phyloP scores from a whole-genome alignment of 2,329 filamentous ascomycete genomes.

The Trichophyton equinum region DNA sequence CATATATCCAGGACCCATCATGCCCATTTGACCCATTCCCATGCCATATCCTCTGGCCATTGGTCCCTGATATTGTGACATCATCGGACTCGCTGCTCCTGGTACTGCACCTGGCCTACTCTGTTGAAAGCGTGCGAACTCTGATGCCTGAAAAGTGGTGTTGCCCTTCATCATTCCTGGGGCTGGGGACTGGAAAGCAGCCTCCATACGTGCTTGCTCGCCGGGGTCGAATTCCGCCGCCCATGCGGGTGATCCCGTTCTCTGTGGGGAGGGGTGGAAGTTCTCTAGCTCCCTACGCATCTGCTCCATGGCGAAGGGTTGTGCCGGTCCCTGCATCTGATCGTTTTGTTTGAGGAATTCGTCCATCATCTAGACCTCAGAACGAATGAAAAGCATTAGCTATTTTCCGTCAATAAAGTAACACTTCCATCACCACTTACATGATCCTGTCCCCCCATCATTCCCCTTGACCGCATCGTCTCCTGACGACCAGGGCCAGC shows the following conservation, averaged over 20 bases:
- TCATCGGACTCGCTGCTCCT: constrained; percentile 47
- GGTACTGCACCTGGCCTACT: constrained; percentile 43
- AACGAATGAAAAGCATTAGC: constrained; percentile 2
- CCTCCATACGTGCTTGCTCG: constrained; percentile 57
- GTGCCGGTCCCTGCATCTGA: constrained; percentile 43
- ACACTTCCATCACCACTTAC: constrained; percentile 27
- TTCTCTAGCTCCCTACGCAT: constrained; percentile 51
- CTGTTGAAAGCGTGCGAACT: constrained; percentile 79
- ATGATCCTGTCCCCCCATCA: constrained; percentile 61
- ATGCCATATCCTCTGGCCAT: constrained; percentile 30
- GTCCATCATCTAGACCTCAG: constrained; percentile 63
- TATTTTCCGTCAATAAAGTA: constrained; percentile 13
- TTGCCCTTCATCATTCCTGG: constrained; percentile 33
- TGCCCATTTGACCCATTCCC: constrained; percentile 26
- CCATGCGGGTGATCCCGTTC: constrained; percentile 47
- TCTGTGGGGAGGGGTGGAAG: constrained; percentile 37
- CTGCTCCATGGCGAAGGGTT: constrained; percentile 54
- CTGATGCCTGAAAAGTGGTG: constrained; percentile 61
- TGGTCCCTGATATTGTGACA: constrained; percentile 7
- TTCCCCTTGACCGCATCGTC: constrained; percentile 61
- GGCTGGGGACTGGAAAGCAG: constrained; percentile 48
- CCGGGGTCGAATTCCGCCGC: constrained; percentile 52
- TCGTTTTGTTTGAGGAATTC: constrained; percentile 74
- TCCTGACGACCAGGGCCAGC: constrained; percentile 59
- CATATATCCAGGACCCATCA: constrained; percentile 43